Evolutionary conservation across 768 basidiomycete species (phyloP).

Genomic region (Tulasnella sp.): DNA sequence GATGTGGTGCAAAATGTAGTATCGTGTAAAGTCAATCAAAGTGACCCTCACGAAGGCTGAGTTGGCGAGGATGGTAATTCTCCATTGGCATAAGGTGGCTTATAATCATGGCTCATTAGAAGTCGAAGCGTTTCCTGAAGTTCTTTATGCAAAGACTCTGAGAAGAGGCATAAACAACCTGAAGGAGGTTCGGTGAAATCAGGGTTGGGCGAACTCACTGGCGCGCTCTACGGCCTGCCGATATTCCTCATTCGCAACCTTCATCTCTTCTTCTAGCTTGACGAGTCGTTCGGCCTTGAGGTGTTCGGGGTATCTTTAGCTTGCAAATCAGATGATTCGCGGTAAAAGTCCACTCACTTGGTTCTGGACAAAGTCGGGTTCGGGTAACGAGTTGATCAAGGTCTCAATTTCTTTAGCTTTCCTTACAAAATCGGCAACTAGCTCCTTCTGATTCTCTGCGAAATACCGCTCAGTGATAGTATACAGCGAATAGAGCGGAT

Average conservation of each 20-base stretch:
- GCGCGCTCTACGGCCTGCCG: conserved; percentile 55
- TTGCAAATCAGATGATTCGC: background rate
- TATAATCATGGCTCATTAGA: no score
- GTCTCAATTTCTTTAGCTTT: conserved; percentile 86
- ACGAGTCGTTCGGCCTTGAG: conserved; percentile 52
- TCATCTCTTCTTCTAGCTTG: conserved; percentile 56
- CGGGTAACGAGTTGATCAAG: conserved; percentile 66
- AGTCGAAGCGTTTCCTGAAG: no score
- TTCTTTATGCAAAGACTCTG: no score
- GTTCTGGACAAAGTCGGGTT: conserved; percentile 61
- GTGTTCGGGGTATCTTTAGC: background rate
- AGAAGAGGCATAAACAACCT: no score
- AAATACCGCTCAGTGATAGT: background rate
- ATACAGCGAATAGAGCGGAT: background rate
- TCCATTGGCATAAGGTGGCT: no score
- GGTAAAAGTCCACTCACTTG: conserved; percentile 36
- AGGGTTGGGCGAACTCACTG: no score
- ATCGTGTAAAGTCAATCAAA: no score
- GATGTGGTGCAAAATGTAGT: no score
- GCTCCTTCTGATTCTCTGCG: conserved; percentile 69
- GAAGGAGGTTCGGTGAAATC: no score
- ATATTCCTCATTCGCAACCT: conserved; percentile 63
- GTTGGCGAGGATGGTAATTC: no score
- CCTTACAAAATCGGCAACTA: conserved; percentile 65
- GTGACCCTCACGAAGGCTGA: no score